Base-by-base conservation (phyloP, 495 filamentous ascomycete genomes). In the Annulohypoxylon stygium region DNA sequence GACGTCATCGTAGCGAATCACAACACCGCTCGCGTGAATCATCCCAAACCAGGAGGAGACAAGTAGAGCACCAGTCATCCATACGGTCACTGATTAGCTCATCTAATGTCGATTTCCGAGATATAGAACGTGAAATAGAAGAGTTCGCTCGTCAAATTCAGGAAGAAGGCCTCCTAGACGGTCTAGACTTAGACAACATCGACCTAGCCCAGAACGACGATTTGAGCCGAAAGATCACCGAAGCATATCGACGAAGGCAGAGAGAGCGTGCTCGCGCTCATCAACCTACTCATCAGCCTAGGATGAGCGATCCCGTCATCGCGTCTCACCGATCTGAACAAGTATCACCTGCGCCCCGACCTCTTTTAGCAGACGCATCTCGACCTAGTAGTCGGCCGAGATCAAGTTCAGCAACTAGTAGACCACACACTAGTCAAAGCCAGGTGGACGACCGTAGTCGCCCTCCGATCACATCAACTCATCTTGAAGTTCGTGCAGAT, bases 111-210 rank as follows among this genome's bases (percentile, higher is more conserved):
- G 92, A 92, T 75, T 85, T 86, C 18, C 81, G 84, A 51, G 93
- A 94, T 63, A 86, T 96, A 76, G 90, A 97, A 78, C 70, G 79
- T 43, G 84, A 86, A 71, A 84, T 86, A 65, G 93, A 95, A 75
- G 94, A 96, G 77, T 97, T 97, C 68, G 83, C 95, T 70, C 86
- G 92, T 43, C 93, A 96, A 79, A 97, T 97, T 57, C 88, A 94
- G 69, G 93, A 95, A 73, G 94, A 97, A 72, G 94, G 94, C 0
- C 78, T 97, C 57, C 78, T 97, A 60, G 92, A 97, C 71, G 93
- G 93, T 34, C 88, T 97, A 58, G 93, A 97, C 75, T 81, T 97
- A 60, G 89, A 93, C 75, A 92, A 93, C 70, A 86, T 97, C 26
- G 92, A 92, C 70, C 84, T 91, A 3, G 81, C 81, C 53, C 91